A percentile compares a stretch with the other conserved stretches of the same genome.
Conservation (phyloP, 108 stramenopile genomes). For the Mediolabrus comicus region DNA sequence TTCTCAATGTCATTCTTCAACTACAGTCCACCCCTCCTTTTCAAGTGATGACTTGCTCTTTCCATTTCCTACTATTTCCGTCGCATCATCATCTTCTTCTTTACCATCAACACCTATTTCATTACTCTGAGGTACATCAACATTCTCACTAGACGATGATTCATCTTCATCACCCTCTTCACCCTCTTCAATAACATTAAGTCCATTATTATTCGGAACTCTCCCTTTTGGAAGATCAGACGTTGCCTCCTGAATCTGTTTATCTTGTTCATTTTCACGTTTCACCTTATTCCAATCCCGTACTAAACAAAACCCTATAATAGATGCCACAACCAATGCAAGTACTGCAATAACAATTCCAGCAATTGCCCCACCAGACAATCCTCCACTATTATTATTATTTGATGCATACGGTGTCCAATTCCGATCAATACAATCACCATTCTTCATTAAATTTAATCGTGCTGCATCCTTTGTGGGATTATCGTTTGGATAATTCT, state of each 20-base stretch:
- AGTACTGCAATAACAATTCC: not conserved
- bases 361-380: not conserved
- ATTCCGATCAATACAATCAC: not conserved
- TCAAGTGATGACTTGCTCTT: no score
- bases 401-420: not conserved
- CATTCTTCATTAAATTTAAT: not conserved
- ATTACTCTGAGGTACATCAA: not conserved
- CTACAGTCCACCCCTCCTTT: no score
- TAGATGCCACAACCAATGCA: not conserved
- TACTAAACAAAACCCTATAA: not conserved
- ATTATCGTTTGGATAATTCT: not conserved
- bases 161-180: not conserved
- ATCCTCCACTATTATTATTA: not conserved
- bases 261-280: not conserved
- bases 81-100: not conserved
- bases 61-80: not conserved
- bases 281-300: not conserved
- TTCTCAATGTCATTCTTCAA: no score
- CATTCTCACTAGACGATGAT: no score
- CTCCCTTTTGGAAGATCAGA: not conserved
- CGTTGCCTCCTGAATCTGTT: not conserved
- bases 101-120: not conserved
- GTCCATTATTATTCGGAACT: no score
- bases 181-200: not conserved
- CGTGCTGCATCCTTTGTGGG: not conserved